Base-by-base conservation (phyloP, 768 basidiomycete genomes). In the Pulveroboletus frians region DNA sequence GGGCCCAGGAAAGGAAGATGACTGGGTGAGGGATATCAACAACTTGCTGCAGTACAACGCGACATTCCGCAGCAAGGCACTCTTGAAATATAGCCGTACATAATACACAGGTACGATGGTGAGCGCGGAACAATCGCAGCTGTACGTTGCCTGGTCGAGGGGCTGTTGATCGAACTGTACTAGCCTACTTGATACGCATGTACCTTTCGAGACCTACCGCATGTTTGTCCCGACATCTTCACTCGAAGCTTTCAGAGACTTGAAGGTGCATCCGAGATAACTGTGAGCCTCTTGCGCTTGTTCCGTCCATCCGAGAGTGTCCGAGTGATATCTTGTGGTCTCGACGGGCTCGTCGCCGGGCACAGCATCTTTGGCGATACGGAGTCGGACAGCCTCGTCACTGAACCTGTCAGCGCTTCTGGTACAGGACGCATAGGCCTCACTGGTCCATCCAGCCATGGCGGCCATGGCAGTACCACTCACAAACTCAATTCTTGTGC, bases 11-110 rank as follows among this genome's bases (percentile, higher is more conserved):
- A 88, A 86, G 61, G 88, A 90, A 58, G 89, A 92, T 62, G 92
- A 92, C 59, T 96, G 93, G 93, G 92, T 94, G n/a, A 77, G 89
- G 47, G 93, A 96, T 62, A 96, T 96, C 68, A 95, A 95, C 67
- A 92, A 92, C 56, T 70, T 96, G 50, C 70, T 96, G 48, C 92
- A 94, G 69, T 96, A 95, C 71, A 96, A 96, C 57, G 90, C 90
- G 26, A 92, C 92, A 0, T 96, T 96, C 69, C 73, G 89, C 64
- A 90, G 88, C 72, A 92, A 92, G 68, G 88, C 87, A n/a, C 71
- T 90, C 51, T 67, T 89, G 53, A 71, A 84, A 57, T 85, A 90
- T 58, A 83, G 79, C 61, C 77, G 86, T 54, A 79, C 52, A 9
- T 59, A 66, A 39, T 10, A 44, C 14, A 42, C 39, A 14, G 17